Evolutionary conservation across 306 rosid species (phyloP), one percentile per base, ranked within the genome.

Genomic region (Senna siamea): DNA sequence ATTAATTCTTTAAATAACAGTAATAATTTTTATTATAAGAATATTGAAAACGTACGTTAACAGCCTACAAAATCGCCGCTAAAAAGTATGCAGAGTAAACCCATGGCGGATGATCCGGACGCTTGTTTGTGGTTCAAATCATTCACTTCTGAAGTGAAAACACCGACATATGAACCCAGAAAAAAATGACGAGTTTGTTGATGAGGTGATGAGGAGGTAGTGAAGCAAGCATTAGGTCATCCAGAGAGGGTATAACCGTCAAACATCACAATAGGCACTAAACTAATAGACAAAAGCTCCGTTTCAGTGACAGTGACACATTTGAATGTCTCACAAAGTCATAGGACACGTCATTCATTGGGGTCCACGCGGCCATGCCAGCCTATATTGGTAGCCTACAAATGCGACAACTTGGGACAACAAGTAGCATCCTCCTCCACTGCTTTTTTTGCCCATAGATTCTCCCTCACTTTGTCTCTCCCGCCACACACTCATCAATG

Each of bases 241-340:
- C 1, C 22, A 67, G 61, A 43, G 66, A 35, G 74, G 79, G 73
- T 15, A 76, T 22, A 58, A 0, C 19, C 35, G 84, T 80, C 78
- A 67, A 82, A 59, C 6, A 20, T 1, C 1, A 18, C 0, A n/a
- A 11, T 10, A 11, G 4, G 17, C 6, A 14, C 9, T 11, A 37
- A 26, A 4, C 7, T 9, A 52, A 53, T 64, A 79, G 75, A 48
- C 80, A 84, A 79, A 80, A 67, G 43, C 74, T 48, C 15, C 74
- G 65, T 30, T 50, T 9, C 6, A 47, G 40, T 7, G 52, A 54
- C 7, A 35, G 38, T 30, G 76, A 72, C 71, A 79, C 38, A 5
- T 76, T 76, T 84, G 84, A 81, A 62, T 67, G 34, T 2, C 71
- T 69, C 70, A 1, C 73, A 44, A 82, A 82, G 86, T 81, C 86